A percentile compares a stretch with the other conserved stretches of the same genome.
phyloP scores from a whole-genome alignment of 371 early-diverging fungal genomes.

The Coemansia sp. region DNA sequence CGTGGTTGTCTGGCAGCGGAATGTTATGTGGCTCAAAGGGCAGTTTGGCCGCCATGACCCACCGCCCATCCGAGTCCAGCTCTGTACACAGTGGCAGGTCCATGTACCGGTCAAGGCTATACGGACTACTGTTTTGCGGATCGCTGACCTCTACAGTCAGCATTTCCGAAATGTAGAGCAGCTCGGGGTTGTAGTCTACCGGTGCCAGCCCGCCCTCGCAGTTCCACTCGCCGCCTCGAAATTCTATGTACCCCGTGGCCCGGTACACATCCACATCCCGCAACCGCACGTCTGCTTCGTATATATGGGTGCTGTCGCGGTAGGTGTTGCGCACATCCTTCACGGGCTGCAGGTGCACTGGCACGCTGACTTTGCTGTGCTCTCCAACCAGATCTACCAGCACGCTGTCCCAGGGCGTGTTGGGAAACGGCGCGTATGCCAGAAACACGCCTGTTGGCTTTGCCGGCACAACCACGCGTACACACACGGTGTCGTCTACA shows the following conservation, averaged over 20 bases:
- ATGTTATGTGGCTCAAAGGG: constrained; percentile 8
- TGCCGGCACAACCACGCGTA: constrained; percentile 40
- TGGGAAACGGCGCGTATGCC: constrained; percentile 27
- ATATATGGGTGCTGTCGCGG: constrained; percentile 50
- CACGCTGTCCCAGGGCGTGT: constrained; percentile 41
- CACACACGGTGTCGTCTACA: constrained; percentile 24
- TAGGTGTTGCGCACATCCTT: constrained; percentile 17
- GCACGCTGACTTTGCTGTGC: constrained; percentile 19
- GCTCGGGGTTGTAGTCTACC: constrained; percentile 48
- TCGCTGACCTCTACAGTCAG: constrained; percentile 12
- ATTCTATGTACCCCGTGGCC: constrained; percentile 50
- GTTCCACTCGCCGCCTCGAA: constrained; percentile 55
- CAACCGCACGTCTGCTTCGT: constrained; percentile 52
- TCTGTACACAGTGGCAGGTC: constrained; percentile 54
- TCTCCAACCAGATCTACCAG: constrained; percentile 29
- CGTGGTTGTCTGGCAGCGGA: constrained; percentile 26
- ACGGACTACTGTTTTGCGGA: not conserved
- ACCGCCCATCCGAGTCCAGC: constrained; percentile 52
- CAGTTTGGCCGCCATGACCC: constrained; percentile 43
- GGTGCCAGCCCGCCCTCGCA: constrained; percentile 51
- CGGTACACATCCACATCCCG: constrained; percentile 50
- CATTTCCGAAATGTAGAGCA: constrained; percentile 35
- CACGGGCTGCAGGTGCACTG: constrained; percentile 10
- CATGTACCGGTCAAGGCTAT: constrained; percentile 34
- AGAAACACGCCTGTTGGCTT: not conserved